Evolutionary conservation across 2,329 filamentous ascomycete species (phyloP), one percentile per base, ranked within the genome.

Genomic region (Fusarium sp.): DNA sequence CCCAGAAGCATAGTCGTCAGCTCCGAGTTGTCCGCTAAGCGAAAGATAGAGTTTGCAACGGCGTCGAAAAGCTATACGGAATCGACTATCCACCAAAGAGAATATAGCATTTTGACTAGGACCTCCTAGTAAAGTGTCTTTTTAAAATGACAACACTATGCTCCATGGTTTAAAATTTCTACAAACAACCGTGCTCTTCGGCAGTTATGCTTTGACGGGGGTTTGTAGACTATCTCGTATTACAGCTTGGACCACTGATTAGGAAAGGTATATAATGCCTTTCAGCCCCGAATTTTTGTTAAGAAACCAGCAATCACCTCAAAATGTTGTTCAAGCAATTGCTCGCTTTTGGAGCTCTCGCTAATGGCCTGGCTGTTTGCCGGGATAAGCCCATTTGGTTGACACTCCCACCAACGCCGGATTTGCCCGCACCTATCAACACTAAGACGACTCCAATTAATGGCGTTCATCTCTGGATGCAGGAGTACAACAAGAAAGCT

Each of bases 381-480:
- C 75, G 76, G 26, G 58, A 60, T 3, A 76, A 71, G 7, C 76
- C 78, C 4, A 65, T 77, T 27, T 81, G 78, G 78, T 52, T 72
- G 35, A 81, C 78, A 6, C 79, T 84, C 3, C 82, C 82, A 3
- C 38, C 78, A 1, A 84, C 82, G 0, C 82, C 82, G 30, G 66
- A 73, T 1, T 76, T 84, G 5, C 81, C 82, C 18, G 59, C 74
- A 1, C 80, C 79, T n/a, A 77, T 82, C 68, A 76, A 64, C 59
- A 76, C 71, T 7, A 64, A 66, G 6, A 76, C 73, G 8, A 76
- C 73, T 14, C 50, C 71, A 10, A 76, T 82, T 70, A 82, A 83
- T 62, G 78, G 80, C 42, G 82, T 79, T 13, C 71, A 81, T 11
- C 78, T 84, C 23, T 84, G 82, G 82, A 79, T 77, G 73, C 81